Evolutionary conservation across 768 basidiomycete species (phyloP).

Genomic region (Hysterangium stoloniferum): DNA sequence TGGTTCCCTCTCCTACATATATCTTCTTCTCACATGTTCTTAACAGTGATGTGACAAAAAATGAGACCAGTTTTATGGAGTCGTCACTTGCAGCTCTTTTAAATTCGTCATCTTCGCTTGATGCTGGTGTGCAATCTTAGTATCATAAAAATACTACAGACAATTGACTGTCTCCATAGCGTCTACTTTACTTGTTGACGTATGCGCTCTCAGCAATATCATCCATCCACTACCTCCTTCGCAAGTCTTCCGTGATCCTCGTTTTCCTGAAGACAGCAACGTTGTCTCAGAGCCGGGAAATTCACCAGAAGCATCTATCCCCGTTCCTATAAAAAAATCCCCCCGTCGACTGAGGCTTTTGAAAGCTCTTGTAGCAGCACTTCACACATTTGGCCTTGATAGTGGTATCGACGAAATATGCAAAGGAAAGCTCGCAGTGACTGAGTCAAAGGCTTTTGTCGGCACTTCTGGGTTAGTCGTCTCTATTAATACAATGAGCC

Average conservation of each 20-base stretch:
- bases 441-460: constrained; percentile 28
- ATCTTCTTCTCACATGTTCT: neutral
- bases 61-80: neutral
- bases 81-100: constrained; percentile 6
- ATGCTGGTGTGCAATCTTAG: constrained; percentile 2
- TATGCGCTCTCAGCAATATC: constrained; percentile 1
- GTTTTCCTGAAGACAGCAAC: constrained; percentile 3
- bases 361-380: constrained; percentile 42
- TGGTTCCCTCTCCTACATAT: neutral
- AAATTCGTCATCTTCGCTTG: neutral
- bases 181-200: constrained; percentile 24
- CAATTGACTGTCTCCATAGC: constrained; percentile 15
- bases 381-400: constrained; percentile 67
- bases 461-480: constrained; percentile 44
- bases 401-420: constrained; percentile 65
- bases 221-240: constrained; percentile 8
- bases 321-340: constrained; percentile 13
- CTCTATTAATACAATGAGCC: neutral
- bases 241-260: constrained; percentile 11
- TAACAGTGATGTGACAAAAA: neutral
- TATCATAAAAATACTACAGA: neutral
- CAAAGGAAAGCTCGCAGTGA: constrained; percentile 44
- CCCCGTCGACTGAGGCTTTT: constrained; percentile 8
- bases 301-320: neutral
- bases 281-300: neutral